phyloP scores from a whole-genome alignment of 1,284 basidiomycete species.

The Coniferiporia sulphurascens region DNA sequence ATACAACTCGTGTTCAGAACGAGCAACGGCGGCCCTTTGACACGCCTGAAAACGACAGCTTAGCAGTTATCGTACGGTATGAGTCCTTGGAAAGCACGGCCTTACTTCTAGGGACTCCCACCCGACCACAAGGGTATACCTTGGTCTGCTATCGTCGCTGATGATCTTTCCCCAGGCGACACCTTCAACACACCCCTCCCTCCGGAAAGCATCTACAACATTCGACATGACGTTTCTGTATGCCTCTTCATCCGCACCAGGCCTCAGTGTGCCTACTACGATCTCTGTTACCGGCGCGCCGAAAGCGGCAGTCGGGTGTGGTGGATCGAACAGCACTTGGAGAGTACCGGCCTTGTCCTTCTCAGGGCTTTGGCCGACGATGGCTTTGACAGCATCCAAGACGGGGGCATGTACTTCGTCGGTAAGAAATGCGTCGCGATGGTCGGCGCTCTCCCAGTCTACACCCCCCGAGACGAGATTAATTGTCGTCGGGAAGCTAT shows the following conservation, averaged over 20 bases:
- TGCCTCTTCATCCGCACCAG: background rate
- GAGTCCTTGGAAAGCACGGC: background rate
- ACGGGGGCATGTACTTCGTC: no score
- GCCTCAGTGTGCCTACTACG: background rate
- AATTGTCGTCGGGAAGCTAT: no score
- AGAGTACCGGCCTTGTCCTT: background rate
- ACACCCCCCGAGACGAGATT: no score
- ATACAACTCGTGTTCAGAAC: background rate
- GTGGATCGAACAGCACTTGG: conserved; percentile 1
- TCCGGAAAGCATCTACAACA: background rate
- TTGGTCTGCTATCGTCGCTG: background rate
- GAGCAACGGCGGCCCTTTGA: background rate
- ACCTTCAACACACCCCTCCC: background rate
- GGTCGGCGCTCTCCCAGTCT: no score
- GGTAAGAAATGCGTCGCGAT: no score
- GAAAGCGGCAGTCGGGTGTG: background rate
- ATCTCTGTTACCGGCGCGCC: conserved; percentile 8
- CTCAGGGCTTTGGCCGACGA: background rate
- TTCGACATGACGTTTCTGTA: background rate
- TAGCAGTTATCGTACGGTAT: background rate
- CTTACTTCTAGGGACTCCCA: conserved; percentile 5
- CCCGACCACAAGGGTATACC: conserved; percentile 4
- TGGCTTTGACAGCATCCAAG: no score
- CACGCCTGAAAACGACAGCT: background rate
- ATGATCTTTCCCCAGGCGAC: background rate